A percentile compares a stretch with the other conserved stretches of the same genome.
These are phyloP conservation scores for Tolypocladium sp. DNA, from an alignment of 2,329 filamentous ascomycete genomes.

Conservation along the genomic window DNA sequence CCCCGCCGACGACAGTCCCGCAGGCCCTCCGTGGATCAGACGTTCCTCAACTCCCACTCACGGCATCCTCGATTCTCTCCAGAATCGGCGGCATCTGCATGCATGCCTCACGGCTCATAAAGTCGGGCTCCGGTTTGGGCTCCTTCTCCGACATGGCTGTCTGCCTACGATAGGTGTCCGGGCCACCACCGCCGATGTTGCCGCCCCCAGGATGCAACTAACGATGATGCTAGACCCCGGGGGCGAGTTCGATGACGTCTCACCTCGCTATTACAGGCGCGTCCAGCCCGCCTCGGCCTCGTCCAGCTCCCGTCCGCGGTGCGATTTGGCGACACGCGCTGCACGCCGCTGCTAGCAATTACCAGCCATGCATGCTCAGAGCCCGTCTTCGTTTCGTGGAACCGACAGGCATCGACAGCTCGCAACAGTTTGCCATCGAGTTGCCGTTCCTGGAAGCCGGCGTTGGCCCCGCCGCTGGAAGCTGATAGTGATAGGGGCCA, in stretches of 20 bases:
- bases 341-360: background rate
- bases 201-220: background rate
- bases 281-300: background rate
- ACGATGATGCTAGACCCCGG: background rate
- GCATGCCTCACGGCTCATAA: background rate
- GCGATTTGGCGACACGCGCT: background rate
- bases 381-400: too few species aligned
- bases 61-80: background rate
- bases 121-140: background rate
- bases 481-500: background rate
- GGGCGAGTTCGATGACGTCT: constrained; percentile 1
- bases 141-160: background rate
- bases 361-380: background rate
- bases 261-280: background rate
- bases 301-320: background rate
- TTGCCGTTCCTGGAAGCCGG: background rate
- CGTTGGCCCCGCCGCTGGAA: background rate
- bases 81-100: background rate
- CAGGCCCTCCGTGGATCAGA: background rate
- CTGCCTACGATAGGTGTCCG: background rate
- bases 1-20: background rate
- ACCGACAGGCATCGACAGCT: background rate
- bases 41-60: background rate
- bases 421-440: background rate
- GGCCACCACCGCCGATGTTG: background rate